phyloP scores from a whole-genome alignment of 495 filamentous ascomycete species.

The Penicillium cosmopolitanum region DNA sequence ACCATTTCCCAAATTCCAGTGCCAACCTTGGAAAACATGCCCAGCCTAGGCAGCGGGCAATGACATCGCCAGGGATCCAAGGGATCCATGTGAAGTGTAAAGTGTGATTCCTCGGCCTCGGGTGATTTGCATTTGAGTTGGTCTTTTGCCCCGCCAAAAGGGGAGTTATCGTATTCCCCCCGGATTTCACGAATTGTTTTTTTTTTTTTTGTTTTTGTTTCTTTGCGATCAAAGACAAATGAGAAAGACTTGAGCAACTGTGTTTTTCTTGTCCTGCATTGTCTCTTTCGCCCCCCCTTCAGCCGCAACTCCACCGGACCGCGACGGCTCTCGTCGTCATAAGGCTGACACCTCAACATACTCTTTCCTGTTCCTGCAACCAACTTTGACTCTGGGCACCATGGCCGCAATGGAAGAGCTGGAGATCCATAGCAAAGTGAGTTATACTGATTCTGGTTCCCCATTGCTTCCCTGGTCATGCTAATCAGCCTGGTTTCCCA shows the following conservation, averaged over 20 bases:
- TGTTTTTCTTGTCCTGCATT: constrained; percentile 4
- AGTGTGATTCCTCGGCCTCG: constrained; percentile 24
- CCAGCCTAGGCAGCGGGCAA: too few relatives aligned
- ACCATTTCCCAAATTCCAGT: too few relatives aligned
- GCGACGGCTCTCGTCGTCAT: constrained; percentile 20
- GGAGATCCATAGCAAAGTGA: constrained; percentile 96
- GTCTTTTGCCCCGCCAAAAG: neutral
- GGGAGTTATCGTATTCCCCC: constrained; percentile 9
- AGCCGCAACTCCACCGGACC: constrained; percentile 31
- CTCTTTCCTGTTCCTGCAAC: neutral
- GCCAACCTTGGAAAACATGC: too few relatives aligned
- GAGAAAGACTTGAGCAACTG: neutral
- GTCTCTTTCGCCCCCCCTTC: constrained; percentile 16
- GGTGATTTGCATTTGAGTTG: constrained; percentile 13
- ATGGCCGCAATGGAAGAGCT: constrained; percentile 98
- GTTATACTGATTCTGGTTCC: constrained; percentile 16
- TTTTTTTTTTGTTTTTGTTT: neutral
- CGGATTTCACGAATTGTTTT: neutral
- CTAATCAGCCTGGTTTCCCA: neutral
- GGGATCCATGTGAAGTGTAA: constrained; percentile 10
- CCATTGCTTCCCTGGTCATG: constrained; percentile 3
- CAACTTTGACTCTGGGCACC: constrained; percentile 17
- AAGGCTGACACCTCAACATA: constrained; percentile 11
- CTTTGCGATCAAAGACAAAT: neutral
- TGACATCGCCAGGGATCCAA: too few relatives aligned